Evolutionary conservation across 2,329 filamentous ascomycete species (phyloP).

Genomic region (Beauveria sp.): DNA sequence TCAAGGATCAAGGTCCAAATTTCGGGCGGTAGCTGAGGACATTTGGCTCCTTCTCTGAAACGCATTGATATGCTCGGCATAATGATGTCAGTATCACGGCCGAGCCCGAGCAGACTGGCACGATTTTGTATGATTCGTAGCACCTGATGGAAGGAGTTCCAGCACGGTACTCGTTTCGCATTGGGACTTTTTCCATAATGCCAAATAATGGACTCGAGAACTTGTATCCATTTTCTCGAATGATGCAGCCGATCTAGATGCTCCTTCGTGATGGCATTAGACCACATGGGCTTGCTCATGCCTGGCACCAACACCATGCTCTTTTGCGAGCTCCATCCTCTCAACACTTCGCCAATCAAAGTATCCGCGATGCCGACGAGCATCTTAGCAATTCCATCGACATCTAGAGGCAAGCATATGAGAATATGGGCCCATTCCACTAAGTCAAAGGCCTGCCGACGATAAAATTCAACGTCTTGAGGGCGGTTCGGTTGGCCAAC

Average conservation of each 20-base stretch:
- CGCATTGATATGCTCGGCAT: constrained; percentile 30
- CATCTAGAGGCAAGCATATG: constrained; percentile 76
- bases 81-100: constrained; percentile 57
- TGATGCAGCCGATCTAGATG: constrained; percentile 75
- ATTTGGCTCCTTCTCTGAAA: constrained; percentile 25
- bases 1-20: constrained; percentile 87
- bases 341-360: constrained; percentile 69
- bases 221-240: constrained; percentile 74
- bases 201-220: constrained; percentile 77
- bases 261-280: constrained; percentile 80
- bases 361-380: constrained; percentile 75
- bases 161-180: constrained; percentile 48
- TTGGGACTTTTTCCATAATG: constrained; percentile 53
- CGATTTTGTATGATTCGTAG: constrained; percentile 69
- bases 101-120: constrained; percentile 65
- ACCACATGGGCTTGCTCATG: constrained; percentile 86
- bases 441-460: constrained; percentile 52
- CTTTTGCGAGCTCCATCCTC: constrained; percentile 83
- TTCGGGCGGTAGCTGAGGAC: constrained; percentile 63
- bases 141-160: constrained; percentile 63
- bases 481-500: constrained; percentile 25
- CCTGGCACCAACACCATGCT: constrained; percentile 77
- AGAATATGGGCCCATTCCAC: constrained; percentile 85
- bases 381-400: constrained; percentile 81
- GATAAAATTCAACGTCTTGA: constrained; percentile 44